These are phyloP conservation scores for Cystofilobasidium ferigula DNA, from an alignment of 768 basidiomycete genomes.

Conservation along the genomic window DNA sequence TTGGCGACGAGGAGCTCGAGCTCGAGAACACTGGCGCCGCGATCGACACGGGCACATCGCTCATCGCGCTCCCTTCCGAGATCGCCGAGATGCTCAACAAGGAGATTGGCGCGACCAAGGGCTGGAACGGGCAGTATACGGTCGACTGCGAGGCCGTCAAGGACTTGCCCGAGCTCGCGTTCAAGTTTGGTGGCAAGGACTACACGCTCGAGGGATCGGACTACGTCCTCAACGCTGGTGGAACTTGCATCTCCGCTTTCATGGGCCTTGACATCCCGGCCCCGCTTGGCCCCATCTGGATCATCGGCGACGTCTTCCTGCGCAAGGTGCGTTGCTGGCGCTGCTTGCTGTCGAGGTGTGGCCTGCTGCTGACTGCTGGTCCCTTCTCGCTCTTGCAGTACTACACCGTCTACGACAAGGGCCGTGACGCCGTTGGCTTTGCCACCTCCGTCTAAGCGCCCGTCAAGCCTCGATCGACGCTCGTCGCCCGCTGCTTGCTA, in stretches of 20 bases:
- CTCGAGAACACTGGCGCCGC: conserved; percentile 73
- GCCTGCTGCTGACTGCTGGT: conserved; percentile 45
- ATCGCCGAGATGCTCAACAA: conserved; percentile 93
- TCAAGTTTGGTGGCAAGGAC: conserved; percentile 68
- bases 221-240: conserved; percentile 80
- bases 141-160: conserved; percentile 79
- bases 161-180: conserved; percentile 67
- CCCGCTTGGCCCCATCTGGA: conserved; percentile 38
- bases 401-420: conserved; percentile 41
- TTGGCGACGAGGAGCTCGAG: conserved; percentile 78
- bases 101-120: conserved; percentile 76
- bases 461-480: neutral
- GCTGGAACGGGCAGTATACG: conserved; percentile 92
- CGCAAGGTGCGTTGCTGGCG: conserved; percentile 32
- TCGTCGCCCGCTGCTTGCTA: too few species aligned
- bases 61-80: conserved; percentile 41
- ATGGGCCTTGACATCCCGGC: conserved; percentile 78
- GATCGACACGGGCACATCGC: conserved; percentile 35
- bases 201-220: conserved; percentile 15
- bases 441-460: conserved; percentile 42
- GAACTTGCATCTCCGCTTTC: conserved; percentile 89
- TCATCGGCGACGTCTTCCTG: conserved; percentile 48
- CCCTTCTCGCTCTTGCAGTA: conserved; percentile 22
- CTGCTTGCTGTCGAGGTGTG: conserved; percentile 76
- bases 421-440: conserved; percentile 67